Conservation (phyloP, 2,329 filamentous ascomycete genomes). For the Botryotinia globosa region DNA sequence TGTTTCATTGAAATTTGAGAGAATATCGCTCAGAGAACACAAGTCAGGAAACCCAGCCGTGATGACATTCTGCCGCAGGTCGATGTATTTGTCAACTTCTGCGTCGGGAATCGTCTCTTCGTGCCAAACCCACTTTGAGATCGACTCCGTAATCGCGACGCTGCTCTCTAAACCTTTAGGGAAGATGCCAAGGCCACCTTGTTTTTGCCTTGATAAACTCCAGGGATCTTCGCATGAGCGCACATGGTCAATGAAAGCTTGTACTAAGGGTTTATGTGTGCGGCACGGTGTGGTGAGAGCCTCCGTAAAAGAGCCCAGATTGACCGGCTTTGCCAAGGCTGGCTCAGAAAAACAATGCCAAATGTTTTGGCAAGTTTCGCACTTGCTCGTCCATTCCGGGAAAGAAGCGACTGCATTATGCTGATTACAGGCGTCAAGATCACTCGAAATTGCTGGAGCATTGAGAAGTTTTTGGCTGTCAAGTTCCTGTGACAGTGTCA, state of each 20-base stretch:
- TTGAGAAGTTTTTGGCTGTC: neutral
- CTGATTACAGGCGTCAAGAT: neutral
- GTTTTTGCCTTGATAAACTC: neutral
- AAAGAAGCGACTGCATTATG: neutral
- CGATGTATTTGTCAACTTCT: neutral
- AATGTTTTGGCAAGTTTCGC: neutral
- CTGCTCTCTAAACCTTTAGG: neutral
- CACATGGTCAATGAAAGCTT: neutral
- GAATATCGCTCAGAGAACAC: accelerated
- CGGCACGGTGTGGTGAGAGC: neutral
- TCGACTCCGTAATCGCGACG: neutral
- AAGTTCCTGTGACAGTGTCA: neutral
- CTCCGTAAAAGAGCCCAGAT: neutral
- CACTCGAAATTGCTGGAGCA: neutral
- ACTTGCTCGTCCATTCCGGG: neutral
- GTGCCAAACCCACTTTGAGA: neutral
- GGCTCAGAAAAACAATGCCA: neutral
- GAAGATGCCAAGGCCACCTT: neutral
- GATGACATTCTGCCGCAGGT: neutral
- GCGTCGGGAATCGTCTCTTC: neutral
- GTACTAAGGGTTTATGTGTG: neutral
- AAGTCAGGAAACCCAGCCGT: neutral
- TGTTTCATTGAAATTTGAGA: neutral
- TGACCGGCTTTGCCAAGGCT: neutral
- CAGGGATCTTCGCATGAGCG: neutral